phyloP scores from a whole-genome alignment of 2,329 filamentous ascomycete species.

The Thelonectria rubi region DNA sequence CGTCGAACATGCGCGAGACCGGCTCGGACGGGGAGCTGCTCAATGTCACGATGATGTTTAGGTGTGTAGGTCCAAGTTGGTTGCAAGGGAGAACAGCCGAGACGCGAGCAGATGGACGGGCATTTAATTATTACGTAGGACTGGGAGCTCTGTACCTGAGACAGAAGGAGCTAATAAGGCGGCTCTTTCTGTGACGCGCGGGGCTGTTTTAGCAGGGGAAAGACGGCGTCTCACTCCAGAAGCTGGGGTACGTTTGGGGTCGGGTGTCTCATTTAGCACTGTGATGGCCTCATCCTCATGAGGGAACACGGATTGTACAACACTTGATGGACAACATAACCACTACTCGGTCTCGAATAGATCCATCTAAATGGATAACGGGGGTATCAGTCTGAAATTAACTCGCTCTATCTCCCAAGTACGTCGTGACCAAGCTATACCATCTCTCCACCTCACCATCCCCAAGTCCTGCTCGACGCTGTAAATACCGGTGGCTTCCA shows the following conservation, averaged over 20 bases:
- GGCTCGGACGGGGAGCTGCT: conserved; percentile 3
- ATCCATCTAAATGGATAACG: background rate
- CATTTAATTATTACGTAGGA: conserved; percentile 14
- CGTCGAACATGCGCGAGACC: background rate
- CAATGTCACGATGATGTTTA: background rate
- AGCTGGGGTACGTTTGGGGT: background rate
- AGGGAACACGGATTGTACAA: background rate
- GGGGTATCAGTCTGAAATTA: background rate
- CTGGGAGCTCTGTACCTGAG: conserved; percentile 20
- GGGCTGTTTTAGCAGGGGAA: conserved; percentile 5
- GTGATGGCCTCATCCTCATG: background rate
- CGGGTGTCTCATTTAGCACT: conserved; percentile 1
- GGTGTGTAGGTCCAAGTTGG: background rate
- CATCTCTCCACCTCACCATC: conserved; percentile 70
- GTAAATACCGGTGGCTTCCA: conserved; percentile 98
- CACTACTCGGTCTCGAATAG: background rate
- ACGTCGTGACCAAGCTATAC: background rate
- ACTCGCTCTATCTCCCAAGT: background rate
- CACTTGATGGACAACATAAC: no score
- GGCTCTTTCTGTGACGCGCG: conserved; percentile 4
- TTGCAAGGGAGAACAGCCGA: background rate
- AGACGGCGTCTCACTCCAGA: conserved; percentile 2
- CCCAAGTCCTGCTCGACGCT: conserved; percentile 91
- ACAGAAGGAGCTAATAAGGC: conserved; percentile 6
- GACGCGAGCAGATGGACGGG: background rate